phyloP scores from a whole-genome alignment of 202 grass and related monocot genomes.

The Musa balbisiana region DNA sequence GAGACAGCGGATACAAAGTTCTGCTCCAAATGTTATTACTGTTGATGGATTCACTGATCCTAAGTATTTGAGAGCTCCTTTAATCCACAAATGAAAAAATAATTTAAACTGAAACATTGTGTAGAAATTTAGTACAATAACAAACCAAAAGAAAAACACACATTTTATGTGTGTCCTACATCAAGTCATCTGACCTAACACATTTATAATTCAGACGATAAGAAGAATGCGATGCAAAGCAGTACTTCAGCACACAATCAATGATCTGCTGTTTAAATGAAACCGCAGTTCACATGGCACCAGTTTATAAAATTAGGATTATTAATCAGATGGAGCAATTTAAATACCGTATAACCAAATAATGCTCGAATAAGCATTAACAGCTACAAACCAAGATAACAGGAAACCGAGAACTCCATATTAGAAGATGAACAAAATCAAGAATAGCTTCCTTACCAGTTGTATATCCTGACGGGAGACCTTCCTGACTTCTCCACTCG shows the following conservation, averaged over 20 bases:
- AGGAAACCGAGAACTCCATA: background rate
- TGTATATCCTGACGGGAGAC: constrained; percentile 94
- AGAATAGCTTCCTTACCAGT: constrained; percentile 44
- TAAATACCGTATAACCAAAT: background rate
- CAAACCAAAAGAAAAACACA: background rate
- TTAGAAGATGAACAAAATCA: background rate
- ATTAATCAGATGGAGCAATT: background rate
- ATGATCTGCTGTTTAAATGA: background rate
- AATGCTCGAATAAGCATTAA: background rate
- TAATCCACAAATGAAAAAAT: background rate
- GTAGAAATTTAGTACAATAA: background rate
- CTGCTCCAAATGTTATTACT: no score
- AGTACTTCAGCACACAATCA: background rate
- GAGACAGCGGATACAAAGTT: no score
- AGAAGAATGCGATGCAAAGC: background rate
- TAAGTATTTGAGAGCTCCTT: background rate
- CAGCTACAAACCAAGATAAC: background rate
- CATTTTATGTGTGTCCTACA: background rate
- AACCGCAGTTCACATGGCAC: no score
- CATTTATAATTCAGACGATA: background rate
- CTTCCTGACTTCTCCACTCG: constrained; percentile 61
- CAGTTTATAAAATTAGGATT: background rate
- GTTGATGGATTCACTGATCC: background rate
- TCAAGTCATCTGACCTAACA: background rate
- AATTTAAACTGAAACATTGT: background rate